Conservation (phyloP, 2,329 filamentous ascomycete genomes). For the Penicillium sp. region DNA sequence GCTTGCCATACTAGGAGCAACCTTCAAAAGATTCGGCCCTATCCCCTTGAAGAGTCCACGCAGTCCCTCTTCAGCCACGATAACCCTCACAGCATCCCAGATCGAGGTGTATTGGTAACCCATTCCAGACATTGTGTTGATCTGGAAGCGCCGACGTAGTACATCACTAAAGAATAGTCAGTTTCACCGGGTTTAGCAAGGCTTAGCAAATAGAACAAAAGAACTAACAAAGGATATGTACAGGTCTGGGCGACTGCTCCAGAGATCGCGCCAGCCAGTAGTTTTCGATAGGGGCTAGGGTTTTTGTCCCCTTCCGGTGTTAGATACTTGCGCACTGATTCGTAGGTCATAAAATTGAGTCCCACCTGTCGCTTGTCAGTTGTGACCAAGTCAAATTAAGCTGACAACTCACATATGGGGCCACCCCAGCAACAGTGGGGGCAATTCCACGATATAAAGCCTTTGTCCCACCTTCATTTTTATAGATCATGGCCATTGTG, state of each 20-base stretch:
- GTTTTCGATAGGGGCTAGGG: constrained; percentile 67
- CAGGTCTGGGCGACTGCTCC: constrained; percentile 93
- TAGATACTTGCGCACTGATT: constrained; percentile 71
- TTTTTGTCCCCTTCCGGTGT: constrained; percentile 82
- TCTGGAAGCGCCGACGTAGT: constrained; percentile 84
- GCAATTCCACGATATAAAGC: constrained; percentile 92
- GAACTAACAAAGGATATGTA: constrained; percentile 87
- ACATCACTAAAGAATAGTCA: constrained; percentile 58
- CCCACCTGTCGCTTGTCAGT: constrained; percentile 56
- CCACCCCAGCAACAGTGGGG: constrained; percentile 88
- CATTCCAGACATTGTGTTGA: constrained; percentile 98
- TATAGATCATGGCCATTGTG: constrained; percentile 76
- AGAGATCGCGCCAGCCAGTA: constrained; percentile 84
- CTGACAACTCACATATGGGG: constrained; percentile 63
- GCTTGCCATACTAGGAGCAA: constrained; percentile 95
- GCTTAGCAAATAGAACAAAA: neutral
- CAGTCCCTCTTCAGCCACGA: constrained; percentile 73
- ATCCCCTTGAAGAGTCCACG: constrained; percentile 91
- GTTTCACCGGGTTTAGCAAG: neutral
- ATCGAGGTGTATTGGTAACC: constrained; percentile 91
- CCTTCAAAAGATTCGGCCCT: constrained; percentile 87
- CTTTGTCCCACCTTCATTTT: constrained; percentile 70
- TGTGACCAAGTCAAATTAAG: neutral
- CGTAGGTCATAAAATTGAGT: constrained; percentile 97
- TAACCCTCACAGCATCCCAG: constrained; percentile 70